A percentile compares a stretch with the other conserved stretches of the same genome.
Evolutionary conservation across 108 stramenopile genomes (phyloP).

Genomic region (Cyclostephanos invisitatus): DNA sequence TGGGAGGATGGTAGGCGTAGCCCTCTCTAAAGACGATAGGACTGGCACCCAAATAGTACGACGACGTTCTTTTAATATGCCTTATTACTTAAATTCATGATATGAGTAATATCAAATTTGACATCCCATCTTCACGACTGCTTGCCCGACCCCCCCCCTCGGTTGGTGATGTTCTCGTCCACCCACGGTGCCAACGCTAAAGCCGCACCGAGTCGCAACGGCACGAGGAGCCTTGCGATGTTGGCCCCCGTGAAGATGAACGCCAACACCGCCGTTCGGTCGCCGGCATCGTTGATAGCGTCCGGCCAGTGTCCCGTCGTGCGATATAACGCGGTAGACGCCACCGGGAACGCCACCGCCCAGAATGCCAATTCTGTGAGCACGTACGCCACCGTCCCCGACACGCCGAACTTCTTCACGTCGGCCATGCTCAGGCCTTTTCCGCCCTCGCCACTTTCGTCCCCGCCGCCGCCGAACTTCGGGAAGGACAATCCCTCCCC

Average conservation of each 20-base stretch:
- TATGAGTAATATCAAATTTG: no score
- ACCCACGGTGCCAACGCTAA: slow-evolving; percentile 93
- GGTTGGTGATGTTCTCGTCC: slow-evolving; percentile 77
- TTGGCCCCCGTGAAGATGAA: slow-evolving; percentile 88
- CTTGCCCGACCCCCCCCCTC: slow-evolving; percentile 29
- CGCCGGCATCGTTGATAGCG: slow-evolving; percentile 73
- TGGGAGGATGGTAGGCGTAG: no score
- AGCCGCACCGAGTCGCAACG: slow-evolving; percentile 86
- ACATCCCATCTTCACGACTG: neutral
- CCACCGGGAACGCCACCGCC: slow-evolving; percentile 88
- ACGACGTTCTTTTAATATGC: no score
- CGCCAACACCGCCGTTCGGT: slow-evolving; percentile 79
- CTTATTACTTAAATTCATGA: no score
- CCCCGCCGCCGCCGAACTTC: slow-evolving; percentile 18
- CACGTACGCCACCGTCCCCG: slow-evolving; percentile 86
- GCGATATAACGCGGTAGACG: slow-evolving; percentile 72
- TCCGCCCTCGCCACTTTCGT: slow-evolving; percentile 39
- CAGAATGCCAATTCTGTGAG: slow-evolving; percentile 91
- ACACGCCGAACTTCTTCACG: slow-evolving; percentile 85
- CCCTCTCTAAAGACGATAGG: no score
- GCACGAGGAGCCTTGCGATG: slow-evolving; percentile 81
- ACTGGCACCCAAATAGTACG: no score
- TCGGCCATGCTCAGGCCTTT: slow-evolving; percentile 71
- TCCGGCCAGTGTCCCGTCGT: slow-evolving; percentile 91
- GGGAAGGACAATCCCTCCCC: slow-evolving; percentile 53